Percentiles rank a stretch among this genome's conserved stretches.
These are phyloP conservation scores for Chlamydomonas incerta DNA, from an alignment of 139 green algal genomes.

Conservation along the genomic window DNA sequence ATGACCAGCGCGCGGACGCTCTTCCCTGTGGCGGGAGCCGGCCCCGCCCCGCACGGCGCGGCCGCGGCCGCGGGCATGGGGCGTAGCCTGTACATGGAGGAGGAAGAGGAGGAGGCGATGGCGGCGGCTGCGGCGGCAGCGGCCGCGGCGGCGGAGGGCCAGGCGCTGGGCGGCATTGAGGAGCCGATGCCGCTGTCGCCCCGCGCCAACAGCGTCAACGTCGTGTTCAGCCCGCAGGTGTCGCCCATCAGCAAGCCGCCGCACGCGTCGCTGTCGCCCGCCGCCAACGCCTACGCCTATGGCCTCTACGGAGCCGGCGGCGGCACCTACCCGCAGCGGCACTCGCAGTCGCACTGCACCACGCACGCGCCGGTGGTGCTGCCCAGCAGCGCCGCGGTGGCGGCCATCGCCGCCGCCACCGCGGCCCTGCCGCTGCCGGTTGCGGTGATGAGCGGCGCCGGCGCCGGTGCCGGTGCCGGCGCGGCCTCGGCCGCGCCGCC, in stretches of 20 bases:
- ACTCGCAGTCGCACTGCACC: too few species aligned
- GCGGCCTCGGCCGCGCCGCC: too few species aligned
- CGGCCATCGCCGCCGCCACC: not conserved
- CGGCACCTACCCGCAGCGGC: not conserved
- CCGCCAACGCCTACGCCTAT: not conserved
- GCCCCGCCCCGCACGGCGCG: too few species aligned
- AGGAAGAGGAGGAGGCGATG: constrained; percentile 12
- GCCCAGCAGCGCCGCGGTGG: too few species aligned
- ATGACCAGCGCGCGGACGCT: too few species aligned
- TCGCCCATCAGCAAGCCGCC: not conserved
- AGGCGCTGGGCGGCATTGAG: not conserved
- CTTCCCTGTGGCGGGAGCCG: too few species aligned
- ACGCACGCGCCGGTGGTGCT: not conserved
- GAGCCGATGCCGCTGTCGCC: not conserved
- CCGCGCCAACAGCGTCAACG: constrained; percentile 7
- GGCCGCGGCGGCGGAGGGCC: not conserved
- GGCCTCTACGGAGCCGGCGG: not conserved
- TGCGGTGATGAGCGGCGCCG: too few species aligned
- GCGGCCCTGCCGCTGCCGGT: not conserved
- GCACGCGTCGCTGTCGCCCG: not conserved
- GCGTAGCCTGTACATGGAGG: constrained; percentile 19
- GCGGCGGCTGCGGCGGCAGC: not conserved
- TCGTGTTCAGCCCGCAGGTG: constrained; percentile 1
- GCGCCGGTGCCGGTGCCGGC: too few species aligned
- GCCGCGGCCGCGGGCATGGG: not conserved